A percentile compares a stretch with the other conserved stretches of the same genome.
Evolutionary conservation across 2,329 filamentous ascomycete genomes (phyloP).

Genomic region (Leptographium lundbergii): DNA sequence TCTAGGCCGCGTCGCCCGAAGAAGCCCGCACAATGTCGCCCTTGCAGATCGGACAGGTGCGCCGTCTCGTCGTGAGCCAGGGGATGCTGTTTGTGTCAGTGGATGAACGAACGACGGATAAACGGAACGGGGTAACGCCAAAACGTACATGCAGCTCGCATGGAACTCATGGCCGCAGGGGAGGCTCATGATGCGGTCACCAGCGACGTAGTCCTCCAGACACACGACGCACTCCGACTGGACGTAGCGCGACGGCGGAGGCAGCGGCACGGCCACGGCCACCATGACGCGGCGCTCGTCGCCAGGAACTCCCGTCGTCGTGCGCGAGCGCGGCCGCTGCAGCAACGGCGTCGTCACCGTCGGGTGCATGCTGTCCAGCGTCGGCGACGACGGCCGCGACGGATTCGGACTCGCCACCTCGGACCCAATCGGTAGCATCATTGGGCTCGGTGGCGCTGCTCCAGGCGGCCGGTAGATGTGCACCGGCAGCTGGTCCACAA

Average conservation of each 20-base stretch:
- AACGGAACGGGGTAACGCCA: not conserved
- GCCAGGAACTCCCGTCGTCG: constrained; percentile 47
- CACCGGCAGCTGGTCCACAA: constrained; percentile 89
- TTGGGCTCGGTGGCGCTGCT: not conserved
- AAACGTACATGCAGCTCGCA: constrained; percentile 89
- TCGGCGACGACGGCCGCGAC: constrained; percentile 46
- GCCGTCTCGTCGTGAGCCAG: constrained; percentile 86
- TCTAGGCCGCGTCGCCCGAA: constrained; percentile 3
- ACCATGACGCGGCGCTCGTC: constrained; percentile 31
- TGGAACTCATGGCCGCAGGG: constrained; percentile 98
- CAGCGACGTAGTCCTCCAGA: constrained; percentile 90
- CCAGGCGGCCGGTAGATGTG: constrained; percentile 83
- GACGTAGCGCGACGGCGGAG: constrained; percentile 21
- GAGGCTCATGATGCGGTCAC: constrained; percentile 88
- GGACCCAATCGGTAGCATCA: not conserved
- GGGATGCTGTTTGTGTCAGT: constrained; percentile 54
- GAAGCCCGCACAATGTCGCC: constrained; percentile 66
- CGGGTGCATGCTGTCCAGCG: constrained; percentile 35
- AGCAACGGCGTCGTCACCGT: constrained; percentile 71
- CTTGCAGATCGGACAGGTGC: constrained; percentile 98
- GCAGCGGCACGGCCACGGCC: constrained; percentile 27
- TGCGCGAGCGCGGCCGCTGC: constrained; percentile 53
- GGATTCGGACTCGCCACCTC: constrained; percentile 20
- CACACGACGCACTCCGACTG: constrained; percentile 91
- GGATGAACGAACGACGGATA: not conserved